Conservation (phyloP, 805 yeast species). For the Candida yuanshanica region DNA sequence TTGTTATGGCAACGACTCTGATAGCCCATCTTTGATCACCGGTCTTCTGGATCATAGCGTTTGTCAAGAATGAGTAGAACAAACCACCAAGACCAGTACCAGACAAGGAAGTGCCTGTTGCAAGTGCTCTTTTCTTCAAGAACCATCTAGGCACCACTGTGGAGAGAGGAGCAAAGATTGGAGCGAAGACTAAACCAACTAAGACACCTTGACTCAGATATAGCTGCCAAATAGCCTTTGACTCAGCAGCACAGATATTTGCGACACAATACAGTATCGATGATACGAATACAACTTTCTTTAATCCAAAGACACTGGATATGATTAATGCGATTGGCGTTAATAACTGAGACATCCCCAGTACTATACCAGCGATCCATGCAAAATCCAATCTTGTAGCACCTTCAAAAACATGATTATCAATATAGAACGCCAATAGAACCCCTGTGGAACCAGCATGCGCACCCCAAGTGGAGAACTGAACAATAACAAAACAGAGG, state of each 20-base stretch:
- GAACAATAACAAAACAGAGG: slow-evolving; percentile 42
- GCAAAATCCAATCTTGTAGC: slow-evolving; percentile 58
- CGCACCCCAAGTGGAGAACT: slow-evolving; percentile 68
- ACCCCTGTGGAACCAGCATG: slow-evolving; percentile 42
- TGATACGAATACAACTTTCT: slow-evolving; percentile 44
- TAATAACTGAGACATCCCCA: slow-evolving; percentile 47
- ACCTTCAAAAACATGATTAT: slow-evolving; percentile 44
- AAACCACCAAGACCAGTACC: slow-evolving; percentile 55
- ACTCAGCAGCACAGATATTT: slow-evolving; percentile 53
- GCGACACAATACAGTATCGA: slow-evolving; percentile 46
- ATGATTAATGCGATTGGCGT: slow-evolving; percentile 51
- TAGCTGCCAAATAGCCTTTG: slow-evolving; percentile 58
- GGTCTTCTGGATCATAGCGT: slow-evolving; percentile 35
- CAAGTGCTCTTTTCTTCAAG: slow-evolving; percentile 50
- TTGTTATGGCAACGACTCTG: slow-evolving; percentile 38
- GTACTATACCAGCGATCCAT: slow-evolving; percentile 61
- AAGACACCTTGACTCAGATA: slow-evolving; percentile 64
- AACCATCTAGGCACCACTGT: slow-evolving; percentile 69
- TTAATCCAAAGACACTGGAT: slow-evolving; percentile 45
- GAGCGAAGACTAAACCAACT: slow-evolving; percentile 46
- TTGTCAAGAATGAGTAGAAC: slow-evolving; percentile 35
- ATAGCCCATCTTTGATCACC: slow-evolving; percentile 44
- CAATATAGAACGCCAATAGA: slow-evolving; percentile 52
- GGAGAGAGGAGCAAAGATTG: slow-evolving; percentile 53
- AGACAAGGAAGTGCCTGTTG: slow-evolving; percentile 40